Percentiles rank a stretch among this genome's conserved stretches.
Conservation (phyloP, 2,329 filamentous ascomycete species). For the Neophaeococcomyces mojaviensis region DNA sequence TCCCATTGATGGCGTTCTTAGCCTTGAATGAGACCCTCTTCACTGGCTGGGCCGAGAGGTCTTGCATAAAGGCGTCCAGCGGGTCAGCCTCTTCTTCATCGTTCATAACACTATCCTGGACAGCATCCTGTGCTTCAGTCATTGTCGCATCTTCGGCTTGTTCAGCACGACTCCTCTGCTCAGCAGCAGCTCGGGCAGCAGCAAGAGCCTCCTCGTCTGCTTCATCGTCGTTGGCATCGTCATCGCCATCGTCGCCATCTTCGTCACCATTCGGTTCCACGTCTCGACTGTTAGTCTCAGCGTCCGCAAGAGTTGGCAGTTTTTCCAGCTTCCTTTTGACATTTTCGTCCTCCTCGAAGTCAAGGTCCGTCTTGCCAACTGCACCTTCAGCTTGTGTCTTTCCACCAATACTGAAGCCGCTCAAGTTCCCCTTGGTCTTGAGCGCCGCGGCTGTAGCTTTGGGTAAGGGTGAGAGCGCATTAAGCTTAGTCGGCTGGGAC, state of each 20-base stretch:
- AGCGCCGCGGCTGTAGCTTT: constrained; percentile 33
- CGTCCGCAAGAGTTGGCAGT: constrained; percentile 66
- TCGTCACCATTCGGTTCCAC: constrained; percentile 40
- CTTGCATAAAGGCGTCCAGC: constrained; percentile 93
- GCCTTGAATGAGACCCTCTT: constrained; percentile 12
- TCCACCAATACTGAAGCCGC: constrained; percentile 71
- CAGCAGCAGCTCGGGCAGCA: constrained; percentile 74
- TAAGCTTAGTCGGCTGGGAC: constrained; percentile 34
- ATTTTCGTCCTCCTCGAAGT: constrained; percentile 82
- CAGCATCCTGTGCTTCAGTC: constrained; percentile 29
- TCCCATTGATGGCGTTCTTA: constrained; percentile 30
- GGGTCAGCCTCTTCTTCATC: constrained; percentile 72
- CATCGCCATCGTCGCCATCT: constrained; percentile 65
- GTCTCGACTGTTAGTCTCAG: constrained; percentile 54
- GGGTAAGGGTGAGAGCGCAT: constrained; percentile 22
- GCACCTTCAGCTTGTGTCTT: constrained; percentile 60
- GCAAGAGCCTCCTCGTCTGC: constrained; percentile 84
- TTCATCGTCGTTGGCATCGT: constrained; percentile 66
- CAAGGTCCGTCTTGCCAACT: constrained; percentile 68
- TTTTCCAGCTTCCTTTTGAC: constrained; percentile 84
- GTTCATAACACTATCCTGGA: constrained; percentile 31
- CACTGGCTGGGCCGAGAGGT: constrained; percentile 46
- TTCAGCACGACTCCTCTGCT: constrained; percentile 55
- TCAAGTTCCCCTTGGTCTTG: constrained; percentile 65
- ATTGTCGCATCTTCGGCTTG: constrained; percentile 27